Conservation (phyloP, 2,329 filamentous ascomycete genomes). For the Monosporascus sp. region DNA sequence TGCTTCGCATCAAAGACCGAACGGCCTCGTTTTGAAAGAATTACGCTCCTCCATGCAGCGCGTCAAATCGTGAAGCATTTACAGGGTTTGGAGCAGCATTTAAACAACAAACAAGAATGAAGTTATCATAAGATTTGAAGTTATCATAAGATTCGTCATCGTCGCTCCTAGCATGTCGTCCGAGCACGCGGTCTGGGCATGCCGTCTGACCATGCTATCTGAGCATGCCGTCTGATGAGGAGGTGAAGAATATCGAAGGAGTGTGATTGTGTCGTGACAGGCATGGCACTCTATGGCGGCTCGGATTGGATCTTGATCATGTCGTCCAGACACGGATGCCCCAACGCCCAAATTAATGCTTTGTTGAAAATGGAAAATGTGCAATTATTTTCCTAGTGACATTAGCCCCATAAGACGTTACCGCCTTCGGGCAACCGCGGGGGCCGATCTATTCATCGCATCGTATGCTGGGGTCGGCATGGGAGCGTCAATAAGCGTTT, state of each 20-base stretch:
- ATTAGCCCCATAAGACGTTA: conserved; percentile 9
- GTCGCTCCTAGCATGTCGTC: conserved; percentile 23
- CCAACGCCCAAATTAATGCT: conserved; percentile 19
- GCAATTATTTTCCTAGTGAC: conserved; percentile 2
- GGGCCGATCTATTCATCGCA: conserved; percentile 40
- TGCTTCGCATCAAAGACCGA: conserved; percentile 20
- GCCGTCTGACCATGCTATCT: too few species aligned
- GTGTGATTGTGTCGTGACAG: conserved; percentile 15
- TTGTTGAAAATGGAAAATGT: conserved; percentile 5
- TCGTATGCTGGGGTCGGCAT: conserved; percentile 47
- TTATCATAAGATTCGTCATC: conserved; percentile 33
- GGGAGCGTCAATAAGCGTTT: conserved; percentile 62
- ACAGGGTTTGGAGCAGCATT: conserved; percentile 26
- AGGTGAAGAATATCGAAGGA: conserved; percentile 19
- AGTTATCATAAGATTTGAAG: conserved; percentile 12
- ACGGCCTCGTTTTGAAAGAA: conserved; percentile 17
- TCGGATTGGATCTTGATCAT: conserved; percentile 11
- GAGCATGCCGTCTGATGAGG: conserved; percentile 15
- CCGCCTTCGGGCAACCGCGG: conserved; percentile 34
- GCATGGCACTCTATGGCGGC: conserved; percentile 12
- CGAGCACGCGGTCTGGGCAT: conserved; percentile 19
- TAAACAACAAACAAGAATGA: conserved; percentile 30
- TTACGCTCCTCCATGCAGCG: conserved; percentile 28
- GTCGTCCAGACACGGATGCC: conserved; percentile 13
- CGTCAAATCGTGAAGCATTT: conserved; percentile 29